These are phyloP conservation scores for Pseudonitzschia multistriata DNA, from an alignment of 108 stramenopile genomes.

Conservation along the genomic window DNA sequence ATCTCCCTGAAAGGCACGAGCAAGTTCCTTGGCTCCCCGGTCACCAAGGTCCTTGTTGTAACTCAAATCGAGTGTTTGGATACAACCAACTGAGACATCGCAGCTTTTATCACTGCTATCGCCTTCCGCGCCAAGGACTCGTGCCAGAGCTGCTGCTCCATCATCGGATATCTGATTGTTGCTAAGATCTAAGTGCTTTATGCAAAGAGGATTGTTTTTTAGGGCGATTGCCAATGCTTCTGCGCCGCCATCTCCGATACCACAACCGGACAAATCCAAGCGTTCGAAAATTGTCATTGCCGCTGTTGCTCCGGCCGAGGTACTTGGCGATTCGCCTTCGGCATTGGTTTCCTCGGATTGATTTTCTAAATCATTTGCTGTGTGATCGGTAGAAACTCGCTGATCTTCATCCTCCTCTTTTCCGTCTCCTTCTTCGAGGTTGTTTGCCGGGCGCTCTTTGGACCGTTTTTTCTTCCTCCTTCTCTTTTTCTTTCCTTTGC, in stretches of 20 bases:
- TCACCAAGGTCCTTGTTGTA: constrained; percentile 63
- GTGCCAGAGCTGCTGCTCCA: constrained; percentile 52
- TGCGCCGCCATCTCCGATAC: constrained; percentile 68
- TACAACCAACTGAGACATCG: not conserved
- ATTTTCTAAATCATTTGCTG: not conserved
- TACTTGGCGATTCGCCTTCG: not conserved
- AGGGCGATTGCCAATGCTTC: constrained; percentile 75
- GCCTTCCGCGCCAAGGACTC: constrained; percentile 37
- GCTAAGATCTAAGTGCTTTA: constrained; percentile 71
- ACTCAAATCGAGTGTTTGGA: constrained; percentile 58
- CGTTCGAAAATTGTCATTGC: constrained; percentile 42
- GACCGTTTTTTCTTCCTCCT: constrained; percentile 3
- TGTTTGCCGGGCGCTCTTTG: not conserved
- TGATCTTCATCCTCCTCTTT: not conserved
- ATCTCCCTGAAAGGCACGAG: constrained; percentile 47
- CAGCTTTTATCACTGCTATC: not conserved
- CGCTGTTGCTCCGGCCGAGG: not conserved
- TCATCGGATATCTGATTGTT: constrained; percentile 74
- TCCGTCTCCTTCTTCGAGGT: constrained; percentile 13
- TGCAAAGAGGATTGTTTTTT: constrained; percentile 41
- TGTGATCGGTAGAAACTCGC: not conserved
- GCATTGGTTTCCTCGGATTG: not conserved
- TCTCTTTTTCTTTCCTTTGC: not conserved
- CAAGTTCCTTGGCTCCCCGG: constrained; percentile 56
- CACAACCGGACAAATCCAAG: constrained; percentile 72